Conservation (phyloP, 257 asterid genomes). For the Solanum appendiculatum region DNA sequence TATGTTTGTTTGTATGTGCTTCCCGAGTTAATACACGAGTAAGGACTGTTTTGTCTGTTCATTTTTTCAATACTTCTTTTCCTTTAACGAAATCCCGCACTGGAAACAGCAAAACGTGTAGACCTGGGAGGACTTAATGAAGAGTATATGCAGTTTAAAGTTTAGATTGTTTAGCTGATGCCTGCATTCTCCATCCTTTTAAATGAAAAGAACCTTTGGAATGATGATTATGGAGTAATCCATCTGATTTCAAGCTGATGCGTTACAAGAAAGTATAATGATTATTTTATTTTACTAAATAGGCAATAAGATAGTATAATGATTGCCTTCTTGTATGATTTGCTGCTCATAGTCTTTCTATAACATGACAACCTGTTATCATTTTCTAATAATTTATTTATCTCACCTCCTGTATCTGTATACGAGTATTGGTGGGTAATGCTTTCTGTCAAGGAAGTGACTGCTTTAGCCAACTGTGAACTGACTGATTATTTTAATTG, state of each 20-base stretch:
- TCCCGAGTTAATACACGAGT: background rate
- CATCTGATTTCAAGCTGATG: background rate
- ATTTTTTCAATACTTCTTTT: background rate
- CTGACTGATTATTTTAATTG: background rate
- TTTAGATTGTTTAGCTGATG: background rate
- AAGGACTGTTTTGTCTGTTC: background rate
- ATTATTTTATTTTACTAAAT: background rate
- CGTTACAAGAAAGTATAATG: background rate
- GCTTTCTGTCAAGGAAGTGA: background rate
- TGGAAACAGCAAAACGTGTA: background rate
- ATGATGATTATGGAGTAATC: background rate
- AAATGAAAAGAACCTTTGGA: background rate
- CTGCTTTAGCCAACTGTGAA: background rate
- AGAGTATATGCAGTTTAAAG: background rate
- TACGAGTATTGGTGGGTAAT: background rate
- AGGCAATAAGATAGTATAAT: background rate
- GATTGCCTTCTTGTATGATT: background rate
- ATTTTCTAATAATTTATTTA: background rate
- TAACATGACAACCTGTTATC: background rate
- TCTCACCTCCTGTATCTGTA: background rate
- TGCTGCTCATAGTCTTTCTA: background rate
- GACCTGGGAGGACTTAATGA: background rate
- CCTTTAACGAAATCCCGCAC: background rate
- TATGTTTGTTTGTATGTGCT: background rate
- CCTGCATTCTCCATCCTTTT: background rate